Percentiles rank a stretch among this genome's conserved stretches.
Evolutionary conservation across 2,329 filamentous ascomycete species (phyloP).

Genomic region (Clonostachys solani): DNA sequence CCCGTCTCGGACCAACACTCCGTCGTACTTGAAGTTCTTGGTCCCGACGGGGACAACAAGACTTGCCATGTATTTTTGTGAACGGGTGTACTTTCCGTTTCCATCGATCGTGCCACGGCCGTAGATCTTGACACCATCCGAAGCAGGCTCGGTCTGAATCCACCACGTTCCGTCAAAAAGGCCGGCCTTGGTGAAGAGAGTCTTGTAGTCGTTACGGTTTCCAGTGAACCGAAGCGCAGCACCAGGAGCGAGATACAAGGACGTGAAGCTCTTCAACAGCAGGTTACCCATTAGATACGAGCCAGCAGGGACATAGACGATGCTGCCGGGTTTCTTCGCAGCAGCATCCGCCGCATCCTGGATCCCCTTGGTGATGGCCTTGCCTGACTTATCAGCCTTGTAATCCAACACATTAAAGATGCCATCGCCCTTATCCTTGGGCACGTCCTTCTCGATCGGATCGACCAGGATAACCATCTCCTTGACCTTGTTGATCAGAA

Average conservation of each 20-base stretch:
- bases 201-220: slow-evolving; percentile 1
- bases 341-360: slow-evolving; percentile 1
- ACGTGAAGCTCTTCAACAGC: neutral
- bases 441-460: neutral
- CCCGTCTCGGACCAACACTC: slow-evolving; percentile 1
- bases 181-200: neutral
- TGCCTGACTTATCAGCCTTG: neutral
- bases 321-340: neutral
- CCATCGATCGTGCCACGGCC: slow-evolving; percentile 1
- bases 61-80: neutral
- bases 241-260: slow-evolving; percentile 1
- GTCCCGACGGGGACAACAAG: slow-evolving; percentile 1
- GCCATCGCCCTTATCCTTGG: neutral
- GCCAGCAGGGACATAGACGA: slow-evolving; percentile 1
- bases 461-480: slow-evolving; percentile 1
- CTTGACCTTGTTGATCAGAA: slow-evolving; percentile 1
- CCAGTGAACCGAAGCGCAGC: slow-evolving; percentile 1
- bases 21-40: neutral
- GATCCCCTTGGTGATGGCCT: neutral
- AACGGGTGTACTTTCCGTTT: neutral
- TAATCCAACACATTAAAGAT: slow-evolving; percentile 1
- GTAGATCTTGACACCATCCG: slow-evolving; percentile 1
- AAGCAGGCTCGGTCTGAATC: slow-evolving; percentile 1
- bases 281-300: neutral
- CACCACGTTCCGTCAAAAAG: slow-evolving; percentile 1